phyloP scores from a whole-genome alignment of 441 rosid genomes.

The Erodium moschatum region DNA sequence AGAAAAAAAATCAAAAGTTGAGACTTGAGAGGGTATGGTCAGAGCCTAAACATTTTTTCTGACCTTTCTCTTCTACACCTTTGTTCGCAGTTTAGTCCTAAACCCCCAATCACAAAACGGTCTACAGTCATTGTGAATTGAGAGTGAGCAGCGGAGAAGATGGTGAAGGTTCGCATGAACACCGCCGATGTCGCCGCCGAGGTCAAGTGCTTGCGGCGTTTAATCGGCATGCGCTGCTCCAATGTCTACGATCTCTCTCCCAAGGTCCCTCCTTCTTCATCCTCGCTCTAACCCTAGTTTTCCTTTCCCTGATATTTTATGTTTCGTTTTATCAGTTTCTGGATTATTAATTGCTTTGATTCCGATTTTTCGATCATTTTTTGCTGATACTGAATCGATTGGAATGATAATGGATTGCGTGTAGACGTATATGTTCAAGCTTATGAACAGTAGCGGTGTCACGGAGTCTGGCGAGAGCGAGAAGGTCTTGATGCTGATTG shows the following conservation, averaged over 20 bases:
- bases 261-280: conserved; percentile 37
- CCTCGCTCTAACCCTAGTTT: conserved; percentile 4
- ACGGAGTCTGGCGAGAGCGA: conserved; percentile 97
- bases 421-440: conserved; percentile 89
- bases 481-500: conserved; percentile 81
- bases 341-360: background rate
- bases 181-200: conserved; percentile 98
- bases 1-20: too few species aligned
- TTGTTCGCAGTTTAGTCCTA: conserved; percentile 9
- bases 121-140: background rate
- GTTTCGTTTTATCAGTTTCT: background rate
- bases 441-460: conserved; percentile 87
- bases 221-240: conserved; percentile 96
- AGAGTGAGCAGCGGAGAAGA: conserved; percentile 3
- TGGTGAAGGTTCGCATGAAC: conserved; percentile 93
- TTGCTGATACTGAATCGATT: background rate
- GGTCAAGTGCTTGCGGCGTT: conserved; percentile 73
- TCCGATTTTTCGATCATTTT: background rate
- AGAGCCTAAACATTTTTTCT: too few species aligned
- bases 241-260: conserved; percentile 94
- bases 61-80: background rate
- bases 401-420: background rate
- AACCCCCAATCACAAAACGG: background rate
- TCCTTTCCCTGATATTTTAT: background rate
- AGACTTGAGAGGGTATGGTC: too few species aligned